Evolutionary conservation across 139 green algal genomes (phyloP), one percentile per base, ranked within the genome.

Genomic region (Zygnema cylindricum): DNA sequence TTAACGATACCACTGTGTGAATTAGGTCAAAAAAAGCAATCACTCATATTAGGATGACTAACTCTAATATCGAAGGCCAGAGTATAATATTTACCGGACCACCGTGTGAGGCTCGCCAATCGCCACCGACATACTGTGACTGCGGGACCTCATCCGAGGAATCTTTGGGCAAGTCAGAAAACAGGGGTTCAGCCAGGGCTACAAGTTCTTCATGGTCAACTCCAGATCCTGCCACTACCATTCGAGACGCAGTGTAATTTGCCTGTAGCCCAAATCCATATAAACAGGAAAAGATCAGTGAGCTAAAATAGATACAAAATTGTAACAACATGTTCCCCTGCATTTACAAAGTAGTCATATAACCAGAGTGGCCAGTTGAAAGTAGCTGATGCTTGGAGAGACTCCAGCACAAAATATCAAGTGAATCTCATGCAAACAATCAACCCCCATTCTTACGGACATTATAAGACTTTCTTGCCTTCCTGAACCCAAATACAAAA

Each of bases 171-270:
- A 93, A 35, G 55, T 86, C 69, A 16, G 16, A 40, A 3, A 92
- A 90, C 76, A 93, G 57, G 1, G 92, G 89, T 82, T 91, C 84
- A 35, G 87, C 92, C 22, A 94, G 81, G 16, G 87, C 81, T 54
- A 96, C 86, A 35, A 98, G 91, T 84, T 95, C 87, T 22, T 77
- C 57, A 90, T 98, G 97, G n/a, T 96, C 93, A 22, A 96, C 88
- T 0, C 97, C 97, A 0, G 96, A 87, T 2, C 90, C 96, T 2
- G 96, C 95, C 43, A 98, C 90, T 63, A 98, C 96, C 33, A 98
- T 97, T 86, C 92, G 91, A 43, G 91, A 83, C 25, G 94, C 92
- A 54, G 88, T 94, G 91, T 96, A 98, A 86, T 96, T 94, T 41
- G 40, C 55, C 42, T 93, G 49, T 25, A 7, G 16, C 7, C 49